These are phyloP conservation scores for Thalassiosira pacifica DNA, from an alignment of 352 stramenopile genomes.

Conservation along the genomic window DNA sequence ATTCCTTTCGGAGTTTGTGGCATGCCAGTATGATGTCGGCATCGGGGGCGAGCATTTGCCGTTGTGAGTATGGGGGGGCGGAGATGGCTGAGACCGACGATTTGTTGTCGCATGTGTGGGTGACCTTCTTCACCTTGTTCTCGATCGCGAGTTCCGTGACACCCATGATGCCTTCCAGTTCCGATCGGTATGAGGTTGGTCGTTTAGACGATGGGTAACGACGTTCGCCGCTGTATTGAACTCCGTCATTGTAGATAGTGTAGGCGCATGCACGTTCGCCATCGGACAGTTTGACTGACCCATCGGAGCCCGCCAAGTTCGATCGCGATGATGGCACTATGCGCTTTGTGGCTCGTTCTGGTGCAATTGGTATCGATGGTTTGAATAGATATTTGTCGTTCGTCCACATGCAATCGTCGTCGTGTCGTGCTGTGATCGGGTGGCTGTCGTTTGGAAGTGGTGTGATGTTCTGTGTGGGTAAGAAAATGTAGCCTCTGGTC, in stretches of 20 bases:
- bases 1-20: neutral
- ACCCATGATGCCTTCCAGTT: neutral
- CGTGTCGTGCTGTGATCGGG: no score
- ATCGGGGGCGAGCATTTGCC: slow-evolving; percentile 9
- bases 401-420: neutral
- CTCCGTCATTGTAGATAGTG: neutral
- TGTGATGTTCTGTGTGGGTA: neutral
- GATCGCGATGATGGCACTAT: no score
- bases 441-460: no score
- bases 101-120: slow-evolving; percentile 20
- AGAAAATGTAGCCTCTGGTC: neutral
- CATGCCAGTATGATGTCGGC: slow-evolving; percentile 30
- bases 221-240: neutral
- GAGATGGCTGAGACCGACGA: neutral
- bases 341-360: neutral
- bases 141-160: neutral
- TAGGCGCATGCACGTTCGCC: neutral
- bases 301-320: slow-evolving; percentile 1
- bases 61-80: neutral
- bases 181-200: neutral
- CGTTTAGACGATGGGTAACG: neutral
- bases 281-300: neutral
- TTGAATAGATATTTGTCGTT: neutral
- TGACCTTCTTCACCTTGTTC: neutral
- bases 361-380: neutral